Conservation (phyloP, 1,284 basidiomycete species). For the Boletus smithii region DNA sequence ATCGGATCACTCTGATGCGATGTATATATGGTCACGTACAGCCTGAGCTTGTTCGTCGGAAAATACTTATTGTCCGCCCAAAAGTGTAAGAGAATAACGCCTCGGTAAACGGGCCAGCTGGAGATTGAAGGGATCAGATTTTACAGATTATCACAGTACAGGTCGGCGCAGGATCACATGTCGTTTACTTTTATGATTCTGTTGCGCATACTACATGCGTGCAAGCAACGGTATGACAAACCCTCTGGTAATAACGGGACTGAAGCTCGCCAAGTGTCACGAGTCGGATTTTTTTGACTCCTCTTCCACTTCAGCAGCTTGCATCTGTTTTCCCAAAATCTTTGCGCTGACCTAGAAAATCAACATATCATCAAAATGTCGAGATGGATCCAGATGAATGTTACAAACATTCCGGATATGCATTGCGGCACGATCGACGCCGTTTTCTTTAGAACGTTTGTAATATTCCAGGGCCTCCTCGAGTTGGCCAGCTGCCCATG, state of each 20-base stretch:
- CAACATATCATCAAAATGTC: slow-evolving; percentile 11
- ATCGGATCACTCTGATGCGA: slow-evolving; percentile 17
- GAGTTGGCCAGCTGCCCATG: slow-evolving; percentile 62
- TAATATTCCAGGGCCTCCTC: slow-evolving; percentile 82
- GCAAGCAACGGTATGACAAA: slow-evolving; percentile 20
- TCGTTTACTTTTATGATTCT: slow-evolving; percentile 16
- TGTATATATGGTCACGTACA: slow-evolving; percentile 23
- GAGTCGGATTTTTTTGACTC: slow-evolving; percentile 28
- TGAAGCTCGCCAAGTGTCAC: slow-evolving; percentile 16
- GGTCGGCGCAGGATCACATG: slow-evolving; percentile 10
- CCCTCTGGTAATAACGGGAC: slow-evolving; percentile 9
- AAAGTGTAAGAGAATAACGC: slow-evolving; percentile 21
- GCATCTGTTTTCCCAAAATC: slow-evolving; percentile 66
- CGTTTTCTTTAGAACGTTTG: slow-evolving; percentile 71
- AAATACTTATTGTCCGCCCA: slow-evolving; percentile 21
- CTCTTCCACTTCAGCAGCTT: slow-evolving; percentile 40
- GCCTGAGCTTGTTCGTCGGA: slow-evolving; percentile 10
- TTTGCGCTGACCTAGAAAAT: slow-evolving; percentile 68
- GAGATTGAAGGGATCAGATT: slow-evolving; percentile 34
- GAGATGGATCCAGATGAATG: slow-evolving; percentile 13
- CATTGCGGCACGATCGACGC: slow-evolving; percentile 82
- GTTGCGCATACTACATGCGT: slow-evolving; percentile 6
- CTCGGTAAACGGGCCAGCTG: slow-evolving; percentile 27
- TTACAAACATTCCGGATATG: slow-evolving; percentile 77
- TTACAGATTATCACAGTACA: slow-evolving; percentile 13